These are phyloP conservation scores for Ceratocystis huliohia DNA, from an alignment of 2,329 filamentous ascomycete genomes.

Conservation along the genomic window DNA sequence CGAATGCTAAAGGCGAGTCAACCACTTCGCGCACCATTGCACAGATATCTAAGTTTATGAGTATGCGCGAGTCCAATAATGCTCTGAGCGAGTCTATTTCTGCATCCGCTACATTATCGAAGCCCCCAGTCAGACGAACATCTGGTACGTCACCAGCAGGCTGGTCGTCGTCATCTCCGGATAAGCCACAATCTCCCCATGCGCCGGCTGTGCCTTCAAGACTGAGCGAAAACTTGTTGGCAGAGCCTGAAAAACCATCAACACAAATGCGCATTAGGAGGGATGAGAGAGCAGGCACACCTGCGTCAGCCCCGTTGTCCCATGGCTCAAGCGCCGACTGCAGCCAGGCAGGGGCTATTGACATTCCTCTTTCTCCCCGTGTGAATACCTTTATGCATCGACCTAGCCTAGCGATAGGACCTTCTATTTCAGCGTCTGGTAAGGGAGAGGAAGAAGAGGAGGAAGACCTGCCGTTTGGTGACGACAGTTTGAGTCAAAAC, in stretches of 20 bases:
- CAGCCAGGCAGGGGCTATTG: conserved; percentile 47
- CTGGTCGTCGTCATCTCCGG: conserved; percentile 70
- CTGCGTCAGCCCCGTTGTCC: not conserved
- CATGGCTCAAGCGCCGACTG: conserved; percentile 33
- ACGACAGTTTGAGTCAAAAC: conserved; percentile 58
- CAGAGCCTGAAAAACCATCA: conserved; percentile 1
- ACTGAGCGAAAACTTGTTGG: conserved; percentile 81
- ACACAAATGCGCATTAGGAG: not conserved
- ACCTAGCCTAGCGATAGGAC: conserved; percentile 57
- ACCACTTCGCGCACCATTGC: conserved; percentile 63
- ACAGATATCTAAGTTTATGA: conserved; percentile 72
- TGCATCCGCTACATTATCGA: conserved; percentile 72
- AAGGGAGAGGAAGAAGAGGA: conserved; percentile 52
- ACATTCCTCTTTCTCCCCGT: conserved; percentile 60
- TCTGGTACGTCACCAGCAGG: conserved; percentile 51
- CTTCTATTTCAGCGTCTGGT: conserved; percentile 40
- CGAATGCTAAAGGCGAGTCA: conserved; percentile 48
- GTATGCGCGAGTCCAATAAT: conserved; percentile 80
- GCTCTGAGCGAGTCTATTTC: conserved; percentile 86
- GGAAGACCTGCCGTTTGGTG: conserved; percentile 46
- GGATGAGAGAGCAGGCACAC: not conserved
- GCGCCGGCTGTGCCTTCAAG: conserved; percentile 87
- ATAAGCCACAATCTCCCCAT: conserved; percentile 76
- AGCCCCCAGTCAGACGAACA: conserved; percentile 43
- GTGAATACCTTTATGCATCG: conserved; percentile 43